These are phyloP conservation scores for Gliomastix tumulicola DNA, from an alignment of 2,329 filamentous ascomycete genomes.

Conservation along the genomic window DNA sequence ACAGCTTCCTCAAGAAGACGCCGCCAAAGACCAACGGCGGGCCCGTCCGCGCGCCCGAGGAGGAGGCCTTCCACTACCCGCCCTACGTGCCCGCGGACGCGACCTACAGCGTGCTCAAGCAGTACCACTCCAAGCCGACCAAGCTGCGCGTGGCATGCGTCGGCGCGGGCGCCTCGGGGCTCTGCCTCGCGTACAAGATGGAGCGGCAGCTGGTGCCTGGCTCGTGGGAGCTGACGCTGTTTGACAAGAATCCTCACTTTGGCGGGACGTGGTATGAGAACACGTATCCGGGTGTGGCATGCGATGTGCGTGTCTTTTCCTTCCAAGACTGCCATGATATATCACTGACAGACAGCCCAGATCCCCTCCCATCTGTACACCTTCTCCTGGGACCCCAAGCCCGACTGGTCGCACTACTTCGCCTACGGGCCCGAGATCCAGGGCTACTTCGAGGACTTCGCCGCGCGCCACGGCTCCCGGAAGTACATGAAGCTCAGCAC, in stretches of 20 bases:
- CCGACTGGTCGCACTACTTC: constrained; percentile 34
- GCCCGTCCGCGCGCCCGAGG: too few species aligned
- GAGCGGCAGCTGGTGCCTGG: constrained; percentile 16
- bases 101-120: constrained; percentile 17
- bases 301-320: constrained; percentile 35
- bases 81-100: constrained; percentile 9
- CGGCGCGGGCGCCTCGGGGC: constrained; percentile 18
- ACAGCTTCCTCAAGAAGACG: constrained; percentile 4
- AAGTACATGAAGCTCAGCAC: constrained; percentile 35
- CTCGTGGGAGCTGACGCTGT: constrained; percentile 20
- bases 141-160: constrained; percentile 21
- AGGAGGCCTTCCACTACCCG: constrained; percentile 14
- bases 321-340: background rate
- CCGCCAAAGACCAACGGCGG: too few species aligned
- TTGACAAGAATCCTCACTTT: constrained; percentile 25
- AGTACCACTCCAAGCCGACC: constrained; percentile 25
- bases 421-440: constrained; percentile 33
- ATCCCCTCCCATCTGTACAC: constrained; percentile 49
- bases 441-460: constrained; percentile 32
- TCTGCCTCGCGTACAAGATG: constrained; percentile 20
- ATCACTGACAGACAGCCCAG: constrained; percentile 17
- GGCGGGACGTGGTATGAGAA: constrained; percentile 47
- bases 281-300: constrained; percentile 40
- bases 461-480: constrained; percentile 24
- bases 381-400: constrained; percentile 53